Percentiles rank a stretch among this genome's conserved stretches.
These are phyloP conservation scores for Kodamaea fungicola DNA, from an alignment of 1,139 yeast species.

Conservation along the genomic window DNA sequence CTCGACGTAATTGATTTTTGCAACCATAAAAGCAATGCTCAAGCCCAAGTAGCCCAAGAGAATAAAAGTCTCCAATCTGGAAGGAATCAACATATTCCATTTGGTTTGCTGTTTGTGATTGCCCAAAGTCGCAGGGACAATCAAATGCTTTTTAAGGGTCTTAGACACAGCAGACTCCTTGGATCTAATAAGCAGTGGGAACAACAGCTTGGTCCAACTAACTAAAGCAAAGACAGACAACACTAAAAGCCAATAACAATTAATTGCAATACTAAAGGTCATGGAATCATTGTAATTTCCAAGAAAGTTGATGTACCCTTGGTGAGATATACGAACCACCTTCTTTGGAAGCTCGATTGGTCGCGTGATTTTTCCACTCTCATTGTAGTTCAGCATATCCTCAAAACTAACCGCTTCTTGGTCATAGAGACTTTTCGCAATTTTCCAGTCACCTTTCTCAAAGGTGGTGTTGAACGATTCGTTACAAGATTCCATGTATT, in stretches of 20 bases:
- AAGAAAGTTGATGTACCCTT: slow-evolving; percentile 7
- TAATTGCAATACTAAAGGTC: slow-evolving; percentile 45
- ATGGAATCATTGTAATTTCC: slow-evolving; percentile 37
- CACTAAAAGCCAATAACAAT: slow-evolving; percentile 50
- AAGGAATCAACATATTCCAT: slow-evolving; percentile 12
- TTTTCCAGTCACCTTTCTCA: not conserved
- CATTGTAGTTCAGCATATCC: slow-evolving; percentile 1
- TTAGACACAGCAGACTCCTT: not conserved
- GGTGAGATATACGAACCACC: not conserved
- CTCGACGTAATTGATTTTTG: slow-evolving; percentile 16
- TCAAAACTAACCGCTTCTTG: not conserved
- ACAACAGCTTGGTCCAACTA: slow-evolving; percentile 35
- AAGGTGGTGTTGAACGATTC: not conserved
- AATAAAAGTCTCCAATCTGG: slow-evolving; percentile 16
- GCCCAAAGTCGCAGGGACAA: slow-evolving; percentile 27
- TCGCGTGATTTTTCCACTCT: slow-evolving; percentile 5
- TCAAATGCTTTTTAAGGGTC: slow-evolving; percentile 16
- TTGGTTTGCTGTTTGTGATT: slow-evolving; percentile 18
- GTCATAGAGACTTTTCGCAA: not conserved
- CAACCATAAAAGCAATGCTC: slow-evolving; percentile 11
- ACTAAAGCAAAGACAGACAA: slow-evolving; percentile 36
- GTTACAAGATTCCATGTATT: slow-evolving; percentile 1
- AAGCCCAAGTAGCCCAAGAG: slow-evolving; percentile 12
- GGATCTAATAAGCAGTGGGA: slow-evolving; percentile 17
- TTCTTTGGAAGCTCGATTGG: slow-evolving; percentile 2